Evolutionary conservation across 805 yeast genomes (phyloP).

Genomic region (Saccharomycopsis babjevae): DNA sequence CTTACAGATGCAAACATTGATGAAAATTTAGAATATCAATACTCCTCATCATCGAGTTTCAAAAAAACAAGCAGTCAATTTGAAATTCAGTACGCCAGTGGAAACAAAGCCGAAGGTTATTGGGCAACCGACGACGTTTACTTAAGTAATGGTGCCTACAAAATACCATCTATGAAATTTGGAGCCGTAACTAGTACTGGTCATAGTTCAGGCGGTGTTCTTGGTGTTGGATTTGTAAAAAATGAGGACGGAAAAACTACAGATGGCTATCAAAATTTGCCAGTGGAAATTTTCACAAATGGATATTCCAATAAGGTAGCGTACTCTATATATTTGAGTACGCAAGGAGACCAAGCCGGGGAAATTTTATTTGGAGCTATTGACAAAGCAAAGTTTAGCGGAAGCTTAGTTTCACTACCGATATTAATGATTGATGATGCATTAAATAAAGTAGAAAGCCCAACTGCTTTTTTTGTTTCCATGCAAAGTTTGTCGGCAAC

Average conservation of each 20-base stretch:
- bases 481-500: not conserved
- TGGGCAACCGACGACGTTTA: slow-evolving; percentile 10
- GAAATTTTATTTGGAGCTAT: slow-evolving; percentile 13
- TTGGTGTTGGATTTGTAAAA: slow-evolving; percentile 11
- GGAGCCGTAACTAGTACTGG: slow-evolving; percentile 22
- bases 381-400: slow-evolving; percentile 8
- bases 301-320: slow-evolving; percentile 3
- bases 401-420: not conserved
- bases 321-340: slow-evolving; percentile 12
- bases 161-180: slow-evolving; percentile 1
- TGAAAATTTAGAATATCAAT: not conserved
- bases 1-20: slow-evolving; percentile 15
- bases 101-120: slow-evolving; percentile 11
- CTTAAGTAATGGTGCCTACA: not conserved
- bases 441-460: not conserved
- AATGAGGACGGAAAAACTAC: slow-evolving; percentile 2
- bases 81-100: slow-evolving; percentile 9
- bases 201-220: not conserved
- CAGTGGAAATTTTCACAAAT: not conserved
- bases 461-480: slow-evolving; percentile 18
- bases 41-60: not conserved
- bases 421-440: slow-evolving; percentile 6
- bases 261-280: slow-evolving; percentile 7
- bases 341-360: not conserved
- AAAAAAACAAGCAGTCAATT: not conserved